phyloP scores from a whole-genome alignment of 768 basidiomycete species.

The Serpula lacrymans region DNA sequence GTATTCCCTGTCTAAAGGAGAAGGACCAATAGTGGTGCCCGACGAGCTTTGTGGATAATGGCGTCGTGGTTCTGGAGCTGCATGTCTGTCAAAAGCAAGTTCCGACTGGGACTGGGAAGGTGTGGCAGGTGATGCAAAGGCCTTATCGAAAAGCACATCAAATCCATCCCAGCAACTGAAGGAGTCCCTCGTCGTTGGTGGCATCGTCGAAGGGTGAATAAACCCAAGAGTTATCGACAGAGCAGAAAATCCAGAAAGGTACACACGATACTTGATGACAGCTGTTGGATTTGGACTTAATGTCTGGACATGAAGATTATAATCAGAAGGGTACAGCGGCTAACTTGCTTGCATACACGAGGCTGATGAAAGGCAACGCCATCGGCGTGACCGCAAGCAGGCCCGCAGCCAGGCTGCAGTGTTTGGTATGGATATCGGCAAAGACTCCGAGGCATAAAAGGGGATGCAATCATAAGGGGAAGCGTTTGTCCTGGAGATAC shows the following conservation, averaged over 20 bases:
- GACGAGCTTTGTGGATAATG: conserved; percentile 12
- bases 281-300: conserved; percentile 21
- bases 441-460: too few species aligned
- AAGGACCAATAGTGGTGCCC: conserved; percentile 6
- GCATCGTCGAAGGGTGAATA: conserved; percentile 20
- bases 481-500: too few species aligned
- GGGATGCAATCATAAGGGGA: too few species aligned
- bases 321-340: conserved; percentile 25
- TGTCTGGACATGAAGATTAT: conserved; percentile 27
- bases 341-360: conserved; percentile 30
- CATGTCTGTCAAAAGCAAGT: conserved; percentile 10
- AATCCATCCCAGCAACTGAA: conserved; percentile 33
- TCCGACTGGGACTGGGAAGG: conserved; percentile 20
- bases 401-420: too few species aligned
- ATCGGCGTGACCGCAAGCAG: conserved; percentile 8
- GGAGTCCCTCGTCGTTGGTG: conserved; percentile 30
- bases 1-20: conserved; percentile 19
- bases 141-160: conserved; percentile 18
- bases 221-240: conserved; percentile 3
- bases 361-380: conserved; percentile 29
- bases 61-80: conserved; percentile 19
- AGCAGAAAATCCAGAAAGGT: conserved; percentile 11
- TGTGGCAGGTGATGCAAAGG: conserved; percentile 12
- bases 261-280: conserved; percentile 9
- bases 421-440: too few species aligned